Percentiles rank a stretch among this genome's conserved stretches.
Evolutionary conservation across 208 protist genomes (phyloP).

Genomic region (Trypanosoma theileri): DNA sequence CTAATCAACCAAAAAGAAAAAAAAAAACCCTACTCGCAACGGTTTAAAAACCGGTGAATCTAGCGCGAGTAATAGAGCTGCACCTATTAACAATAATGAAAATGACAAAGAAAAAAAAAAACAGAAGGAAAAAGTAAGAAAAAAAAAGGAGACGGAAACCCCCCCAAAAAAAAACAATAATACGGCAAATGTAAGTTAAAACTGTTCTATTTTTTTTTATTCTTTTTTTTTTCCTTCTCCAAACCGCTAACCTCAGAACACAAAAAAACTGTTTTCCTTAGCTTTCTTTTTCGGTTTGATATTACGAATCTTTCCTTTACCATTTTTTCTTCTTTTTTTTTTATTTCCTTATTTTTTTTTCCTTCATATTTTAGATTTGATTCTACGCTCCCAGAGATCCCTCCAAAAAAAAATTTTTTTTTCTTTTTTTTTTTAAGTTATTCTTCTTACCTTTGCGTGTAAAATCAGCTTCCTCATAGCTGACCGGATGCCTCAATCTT

Average conservation of each 20-base stretch:
- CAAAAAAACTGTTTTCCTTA: too few relatives aligned
- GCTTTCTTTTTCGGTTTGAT: background rate
- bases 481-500: conserved; percentile 67
- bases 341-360: conserved; percentile 17
- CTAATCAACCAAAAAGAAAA: background rate
- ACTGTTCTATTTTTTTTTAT: conserved; percentile 9
- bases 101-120: conserved; percentile 12
- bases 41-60: conserved; percentile 33
- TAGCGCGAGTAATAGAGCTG: background rate
- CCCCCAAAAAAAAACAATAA: too few relatives aligned
- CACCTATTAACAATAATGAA: too few relatives aligned
- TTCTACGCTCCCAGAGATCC: background rate
- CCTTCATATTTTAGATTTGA: background rate
- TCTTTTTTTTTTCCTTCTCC: conserved; percentile 17
- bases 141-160: too few relatives aligned
- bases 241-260: background rate
- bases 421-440: conserved; percentile 13
- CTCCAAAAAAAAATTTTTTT: conserved; percentile 5
- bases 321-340: conserved; percentile 16
- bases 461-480: conserved; percentile 32
- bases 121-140: conserved; percentile 18
- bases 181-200: too few relatives aligned
- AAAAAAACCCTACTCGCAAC: background rate
- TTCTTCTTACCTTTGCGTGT: background rate
- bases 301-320: background rate